phyloP scores from a whole-genome alignment of 306 rosid species.

The Lathyrus aphaca region DNA sequence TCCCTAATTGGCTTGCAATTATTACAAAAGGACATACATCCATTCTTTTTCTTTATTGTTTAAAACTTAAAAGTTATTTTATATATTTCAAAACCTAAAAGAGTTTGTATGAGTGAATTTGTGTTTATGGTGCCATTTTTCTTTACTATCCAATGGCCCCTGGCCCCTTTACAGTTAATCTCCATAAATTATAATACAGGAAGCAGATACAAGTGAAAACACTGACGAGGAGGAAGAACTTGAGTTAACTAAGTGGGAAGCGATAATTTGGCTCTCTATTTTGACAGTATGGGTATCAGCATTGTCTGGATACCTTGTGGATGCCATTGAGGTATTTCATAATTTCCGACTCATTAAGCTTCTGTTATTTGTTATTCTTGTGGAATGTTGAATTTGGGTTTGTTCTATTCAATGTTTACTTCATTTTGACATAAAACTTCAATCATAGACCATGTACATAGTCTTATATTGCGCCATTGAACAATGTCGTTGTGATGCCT shows the following conservation, averaged over 20 bases:
- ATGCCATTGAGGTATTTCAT: too few species aligned
- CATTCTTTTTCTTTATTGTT: background rate
- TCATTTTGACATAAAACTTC: slow-evolving; percentile 18
- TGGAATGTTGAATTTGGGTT: slow-evolving; percentile 24
- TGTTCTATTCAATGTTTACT: background rate
- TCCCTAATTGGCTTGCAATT: slow-evolving; percentile 14
- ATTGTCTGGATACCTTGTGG: too few species aligned
- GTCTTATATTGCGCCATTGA: slow-evolving; percentile 7
- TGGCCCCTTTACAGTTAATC: slow-evolving; percentile 18
- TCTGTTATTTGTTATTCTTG: slow-evolving; percentile 26
- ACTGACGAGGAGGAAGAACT: too few species aligned
- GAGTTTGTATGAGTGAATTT: slow-evolving; percentile 16
- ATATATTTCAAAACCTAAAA: slow-evolving; percentile 12
- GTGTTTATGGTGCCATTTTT: slow-evolving; percentile 14
- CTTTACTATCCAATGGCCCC: slow-evolving; percentile 14
- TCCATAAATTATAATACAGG: slow-evolving; percentile 44
- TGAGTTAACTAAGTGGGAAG: too few species aligned
- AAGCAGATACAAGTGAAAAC: too few species aligned
- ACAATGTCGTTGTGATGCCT: background rate
- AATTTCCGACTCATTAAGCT: slow-evolving; percentile 26
- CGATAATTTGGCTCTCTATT: too few species aligned
- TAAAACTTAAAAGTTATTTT: background rate
- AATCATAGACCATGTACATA: slow-evolving; percentile 3
- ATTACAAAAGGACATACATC: slow-evolving; percentile 13
- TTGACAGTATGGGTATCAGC: too few species aligned